These are phyloP conservation scores for Taphrina communis DNA, from an alignment of 1,139 yeast species.

Conservation along the genomic window DNA sequence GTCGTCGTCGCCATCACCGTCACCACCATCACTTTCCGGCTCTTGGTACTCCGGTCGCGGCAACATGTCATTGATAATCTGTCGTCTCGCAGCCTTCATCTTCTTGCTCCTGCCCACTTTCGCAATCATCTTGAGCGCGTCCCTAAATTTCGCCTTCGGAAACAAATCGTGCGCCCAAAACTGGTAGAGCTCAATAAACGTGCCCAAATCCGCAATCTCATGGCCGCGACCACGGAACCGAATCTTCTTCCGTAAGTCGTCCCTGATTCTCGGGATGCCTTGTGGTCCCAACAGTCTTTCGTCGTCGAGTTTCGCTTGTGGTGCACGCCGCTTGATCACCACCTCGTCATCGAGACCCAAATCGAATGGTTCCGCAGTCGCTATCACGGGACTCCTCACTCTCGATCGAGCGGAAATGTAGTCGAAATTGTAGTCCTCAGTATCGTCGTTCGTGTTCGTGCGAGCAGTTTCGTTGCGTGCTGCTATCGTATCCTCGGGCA, in stretches of 20 bases:
- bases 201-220: slow-evolving; percentile 56
- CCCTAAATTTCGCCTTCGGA: slow-evolving; percentile 78
- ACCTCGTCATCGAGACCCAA: slow-evolving; percentile 54
- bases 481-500: slow-evolving; percentile 3
- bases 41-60: slow-evolving; percentile 18
- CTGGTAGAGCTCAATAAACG: slow-evolving; percentile 70
- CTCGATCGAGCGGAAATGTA: slow-evolving; percentile 15
- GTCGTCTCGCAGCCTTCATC: slow-evolving; percentile 46
- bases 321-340: slow-evolving; percentile 47
- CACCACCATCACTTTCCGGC: neutral
- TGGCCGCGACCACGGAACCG: slow-evolving; percentile 54
- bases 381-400: neutral
- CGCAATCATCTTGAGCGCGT: slow-evolving; percentile 56
- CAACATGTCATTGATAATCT: slow-evolving; percentile 24
- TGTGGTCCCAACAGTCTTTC: slow-evolving; percentile 50
- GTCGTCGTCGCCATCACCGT: slow-evolving; percentile 17
- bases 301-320: slow-evolving; percentile 53
- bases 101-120: slow-evolving; percentile 50
- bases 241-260: slow-evolving; percentile 48
- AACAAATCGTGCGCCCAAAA: slow-evolving; percentile 83
- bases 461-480: neutral
- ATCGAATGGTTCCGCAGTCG: slow-evolving; percentile 44
- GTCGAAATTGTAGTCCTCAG: slow-evolving; percentile 14
- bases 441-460: neutral
- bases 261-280: slow-evolving; percentile 52